Evolutionary conservation across 139 green algal species (phyloP).

Genomic region (Haematococcus lacustris): DNA sequence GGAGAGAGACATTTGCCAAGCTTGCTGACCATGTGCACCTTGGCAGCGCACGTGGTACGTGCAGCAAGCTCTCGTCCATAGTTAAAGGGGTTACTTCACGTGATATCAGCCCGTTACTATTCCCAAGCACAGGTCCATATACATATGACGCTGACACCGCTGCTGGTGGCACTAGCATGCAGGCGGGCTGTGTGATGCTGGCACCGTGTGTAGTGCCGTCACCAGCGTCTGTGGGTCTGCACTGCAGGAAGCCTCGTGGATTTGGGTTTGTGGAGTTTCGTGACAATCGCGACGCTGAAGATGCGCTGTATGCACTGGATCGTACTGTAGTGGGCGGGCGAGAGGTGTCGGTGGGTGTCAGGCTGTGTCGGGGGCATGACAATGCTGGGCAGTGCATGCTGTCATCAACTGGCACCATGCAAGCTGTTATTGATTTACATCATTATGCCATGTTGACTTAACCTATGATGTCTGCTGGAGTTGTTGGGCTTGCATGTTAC

Average conservation of each 20-base stretch:
- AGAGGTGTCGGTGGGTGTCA: conserved; percentile 45
- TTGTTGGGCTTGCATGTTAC: too few relatives aligned
- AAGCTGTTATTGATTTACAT: too few relatives aligned
- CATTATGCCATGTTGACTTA: too few relatives aligned
- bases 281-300: conserved; percentile 66
- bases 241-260: conserved; percentile 49
- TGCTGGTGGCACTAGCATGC: neutral
- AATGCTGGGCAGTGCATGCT: neutral
- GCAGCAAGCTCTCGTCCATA: conserved; percentile 2
- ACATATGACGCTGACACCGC: neutral
- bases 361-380: neutral
- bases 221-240: neutral
- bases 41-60: neutral
- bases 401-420: neutral
- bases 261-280: conserved; percentile 84
- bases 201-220: neutral
- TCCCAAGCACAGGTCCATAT: neutral
- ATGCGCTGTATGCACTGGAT: conserved; percentile 65
- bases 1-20: neutral
- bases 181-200: neutral
- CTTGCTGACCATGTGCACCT: too few relatives aligned
- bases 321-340: conserved; percentile 40
- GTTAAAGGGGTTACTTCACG: neutral
- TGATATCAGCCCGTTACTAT: neutral
- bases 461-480: too few relatives aligned